Evolutionary conservation across 2,329 filamentous ascomycete species (phyloP), one percentile per base, ranked within the genome.

Genomic region (Verticillium alfalfae): DNA sequence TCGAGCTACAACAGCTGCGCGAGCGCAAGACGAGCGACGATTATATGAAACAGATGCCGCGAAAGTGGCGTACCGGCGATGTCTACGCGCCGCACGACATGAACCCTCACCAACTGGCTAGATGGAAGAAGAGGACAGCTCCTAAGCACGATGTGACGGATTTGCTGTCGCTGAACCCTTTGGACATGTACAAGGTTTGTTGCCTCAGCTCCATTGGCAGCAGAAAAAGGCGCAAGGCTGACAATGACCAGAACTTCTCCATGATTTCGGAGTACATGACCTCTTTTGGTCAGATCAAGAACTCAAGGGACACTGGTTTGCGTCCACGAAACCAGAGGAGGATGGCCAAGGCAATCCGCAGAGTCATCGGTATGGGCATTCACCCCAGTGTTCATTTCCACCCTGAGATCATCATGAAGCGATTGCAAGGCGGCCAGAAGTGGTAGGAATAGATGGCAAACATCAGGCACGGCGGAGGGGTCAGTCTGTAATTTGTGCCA

Each of bases 301-400:
- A 90, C 73, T 82, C 85, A n/a, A 82, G 75, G 6, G 80, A 88
- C 31, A 98, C 93, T 0, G 92, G 92, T 15, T 80, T 99, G 64
- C 85, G 92, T 62, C 90, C 91, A 2, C 89, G 91, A 67, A 98
- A 98, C 80, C 95, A 99, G 80, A 85, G 95, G 67, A 93, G 90
- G 78, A 87, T 99, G 72, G 91, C 94, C 65, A 97, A 96, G 81
- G 94, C 96, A 60, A 90, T 99, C 69, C 83, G 95, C 67, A 85
- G 95, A 68, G 89, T 91, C 22, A 89, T 98, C 69, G 95, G 93
- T 1, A 84, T 97, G 71, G 95, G 95, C 16, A 80, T 98, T 64
- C 93, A 98, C 84, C 95, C 95, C 31, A 96, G 89, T 73, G 89
- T 96, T 61, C 91, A 99, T 79, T 81, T 82, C 67, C 95, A 99